A percentile compares a stretch with the other conserved stretches of the same genome.
Conservation (phyloP, 225 moss, liverwort and hornwort genomes). For the Anthoceros angustus region DNA sequence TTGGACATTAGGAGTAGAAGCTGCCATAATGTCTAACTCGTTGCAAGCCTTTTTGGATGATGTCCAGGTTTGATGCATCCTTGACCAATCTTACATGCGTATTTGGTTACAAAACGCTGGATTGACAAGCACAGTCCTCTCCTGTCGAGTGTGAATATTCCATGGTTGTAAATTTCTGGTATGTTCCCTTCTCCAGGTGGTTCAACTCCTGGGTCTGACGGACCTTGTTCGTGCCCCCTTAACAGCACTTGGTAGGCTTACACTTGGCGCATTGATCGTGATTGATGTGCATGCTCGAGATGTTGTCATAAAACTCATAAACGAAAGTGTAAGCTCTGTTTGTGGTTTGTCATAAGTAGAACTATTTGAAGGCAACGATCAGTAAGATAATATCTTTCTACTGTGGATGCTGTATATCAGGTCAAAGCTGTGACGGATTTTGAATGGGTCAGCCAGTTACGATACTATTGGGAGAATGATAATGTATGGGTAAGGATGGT, state of each 20-base stretch:
- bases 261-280: conserved; percentile 73
- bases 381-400: background rate
- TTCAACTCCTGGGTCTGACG: conserved; percentile 52
- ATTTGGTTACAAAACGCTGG: no score
- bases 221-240: conserved; percentile 68
- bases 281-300: conserved; percentile 89
- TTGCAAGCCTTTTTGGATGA: conserved; percentile 63
- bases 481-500: conserved; percentile 92
- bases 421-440: conserved; percentile 61
- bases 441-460: conserved; percentile 83
- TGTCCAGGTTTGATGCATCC: conserved; percentile 31
- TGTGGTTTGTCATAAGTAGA: background rate
- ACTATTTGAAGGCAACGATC: background rate
- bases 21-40: conserved; percentile 40
- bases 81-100: background rate
- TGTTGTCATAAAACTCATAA: conserved; percentile 65
- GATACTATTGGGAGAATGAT: conserved; percentile 82
- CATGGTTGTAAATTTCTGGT: background rate
- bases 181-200: conserved; percentile 22
- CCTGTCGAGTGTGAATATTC: no score
- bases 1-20: conserved; percentile 70
- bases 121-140: no score
- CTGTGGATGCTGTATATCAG: conserved; percentile 12
- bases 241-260: conserved; percentile 43
- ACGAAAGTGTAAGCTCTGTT: conserved; percentile 32